Percentiles rank a stretch among this genome's conserved stretches.
Evolutionary conservation across 2,329 filamentous ascomycete species (phyloP).

Genomic region (Microsporum audouinii): DNA sequence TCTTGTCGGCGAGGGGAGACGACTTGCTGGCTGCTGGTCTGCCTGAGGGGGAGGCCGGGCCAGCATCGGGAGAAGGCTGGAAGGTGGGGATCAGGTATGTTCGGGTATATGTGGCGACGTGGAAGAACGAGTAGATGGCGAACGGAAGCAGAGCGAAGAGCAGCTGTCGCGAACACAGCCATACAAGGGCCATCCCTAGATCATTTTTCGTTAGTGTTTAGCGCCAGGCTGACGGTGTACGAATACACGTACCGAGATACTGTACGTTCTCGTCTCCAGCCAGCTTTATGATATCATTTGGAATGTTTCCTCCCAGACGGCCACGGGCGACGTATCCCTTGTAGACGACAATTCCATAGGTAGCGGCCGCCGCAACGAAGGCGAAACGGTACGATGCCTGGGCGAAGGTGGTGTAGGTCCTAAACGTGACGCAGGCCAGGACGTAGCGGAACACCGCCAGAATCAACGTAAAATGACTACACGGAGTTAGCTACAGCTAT

Average conservation of each 20-base stretch:
- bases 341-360: constrained; percentile 97
- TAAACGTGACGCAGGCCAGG: constrained; percentile 79
- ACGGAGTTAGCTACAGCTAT: neutral
- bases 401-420: constrained; percentile 67
- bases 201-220: neutral
- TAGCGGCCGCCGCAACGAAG: constrained; percentile 78
- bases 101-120: constrained; percentile 92
- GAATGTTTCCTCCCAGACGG: constrained; percentile 57
- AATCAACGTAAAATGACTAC: constrained; percentile 75
- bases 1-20: constrained; percentile 63
- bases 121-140: constrained; percentile 94
- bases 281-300: constrained; percentile 53
- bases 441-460: constrained; percentile 71
- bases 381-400: constrained; percentile 78
- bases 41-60: constrained; percentile 46
- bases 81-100: constrained; percentile 84
- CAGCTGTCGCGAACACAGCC: constrained; percentile 85
- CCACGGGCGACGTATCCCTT: constrained; percentile 85
- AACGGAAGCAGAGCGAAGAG: constrained; percentile 86
- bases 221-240: constrained; percentile 12
- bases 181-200: constrained; percentile 81
- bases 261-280: constrained; percentile 91
- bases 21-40: constrained; percentile 32
- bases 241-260: constrained; percentile 63
- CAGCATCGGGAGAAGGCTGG: constrained; percentile 52